Evolutionary conservation across 2,329 filamentous ascomycete genomes (phyloP), one percentile per base, ranked within the genome.

Genomic region (Fusarium marasasianum): DNA sequence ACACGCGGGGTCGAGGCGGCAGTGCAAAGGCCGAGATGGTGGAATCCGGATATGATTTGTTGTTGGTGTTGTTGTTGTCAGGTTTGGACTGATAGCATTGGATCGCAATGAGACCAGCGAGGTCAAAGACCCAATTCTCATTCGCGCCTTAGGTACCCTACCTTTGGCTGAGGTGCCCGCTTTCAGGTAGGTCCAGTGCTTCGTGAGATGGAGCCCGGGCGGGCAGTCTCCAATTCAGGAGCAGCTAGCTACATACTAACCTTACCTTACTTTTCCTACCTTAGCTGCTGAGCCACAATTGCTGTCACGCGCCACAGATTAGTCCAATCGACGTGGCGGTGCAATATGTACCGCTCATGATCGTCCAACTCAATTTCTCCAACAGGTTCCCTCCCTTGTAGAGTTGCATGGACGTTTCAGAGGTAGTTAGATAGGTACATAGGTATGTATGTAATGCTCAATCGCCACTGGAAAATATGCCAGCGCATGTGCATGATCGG

Each of bases 21-120:
- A 48, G 51, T 75, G 53, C 56, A 60, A 50, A 60, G 26, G 53
- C 57, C 64, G 56, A 63, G 57, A 63, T 57, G 58, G 41, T 64
- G 37, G 51, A 53, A 41, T 61, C 58, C n/a, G 40, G 37, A 61
- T 64, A 41, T 61, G 69, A 70, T 65, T 70, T 74, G 71, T 57
- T 74, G 69, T 54, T 74, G 71, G 56, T 76, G 67, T 67, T 68
- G 67, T 69, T 69, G 73, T 69, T 69, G 73, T 69, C 67, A 71
- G 51, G 73, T 74, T 72, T 69, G 73, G 69, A 72, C 71, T 67
- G 73, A 66, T 67, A 72, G 63, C 63, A 71, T 44, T 62, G 50
- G 59, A 62, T 75, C 63, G 68, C 72, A 75, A 59, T 72, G 65
- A 74, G 71, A 68, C 66, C 69, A 71, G 69, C 51, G 57, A 71